Base-by-base conservation (phyloP, 352 stramenopile species). In the Pythium insidiosum region DNA sequence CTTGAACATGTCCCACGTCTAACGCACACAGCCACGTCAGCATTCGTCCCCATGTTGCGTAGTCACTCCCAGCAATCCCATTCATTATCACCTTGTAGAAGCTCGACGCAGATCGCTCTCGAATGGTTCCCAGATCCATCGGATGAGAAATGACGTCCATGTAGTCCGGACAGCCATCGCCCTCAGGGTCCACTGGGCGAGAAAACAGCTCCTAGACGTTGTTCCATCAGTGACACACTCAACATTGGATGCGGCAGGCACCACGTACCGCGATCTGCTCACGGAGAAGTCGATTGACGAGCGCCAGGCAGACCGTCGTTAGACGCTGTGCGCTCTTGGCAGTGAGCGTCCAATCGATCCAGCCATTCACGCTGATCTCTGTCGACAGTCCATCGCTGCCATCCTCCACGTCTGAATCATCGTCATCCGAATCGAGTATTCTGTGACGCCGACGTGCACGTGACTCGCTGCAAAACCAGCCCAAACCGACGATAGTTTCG, bases 101-200 rank as follows among this genome's bases (percentile, higher is more conserved):
- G 21, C 60, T 71, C 31, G 45, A 47, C 22, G 74, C 58, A 1
- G 83, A 43, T 16, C 79, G 79, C 15, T 62, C 68, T 20, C 66
- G 72, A 43, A 95, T 88, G 3, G 84, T 95, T 11, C 77, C 79
- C 11, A 95, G 61, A 52, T 95, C 84, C 51, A 95, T 95, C 1
- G 84, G 84, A 6, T 88, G 60, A 39, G 81, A 54, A 47, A 95
- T 85, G 23, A 93, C 65, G 9, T 64, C 69, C 34, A 91, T 65
- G 43, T 95, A 95, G 48, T 91, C 78, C 7, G 78, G 78, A 61
- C 83, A 92, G 23, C 78, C 78, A 53, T 94, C 77, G 28, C 79
- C 58, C 45, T 78, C 74, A 0, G 83, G 80, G 60, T 94, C 68
- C 11, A 95, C 84, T 2, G 84, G 84, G 16, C 81, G 78, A 35